Conservation (phyloP, 2,329 filamentous ascomycete species). For the Pleurostoma richardsiae region DNA sequence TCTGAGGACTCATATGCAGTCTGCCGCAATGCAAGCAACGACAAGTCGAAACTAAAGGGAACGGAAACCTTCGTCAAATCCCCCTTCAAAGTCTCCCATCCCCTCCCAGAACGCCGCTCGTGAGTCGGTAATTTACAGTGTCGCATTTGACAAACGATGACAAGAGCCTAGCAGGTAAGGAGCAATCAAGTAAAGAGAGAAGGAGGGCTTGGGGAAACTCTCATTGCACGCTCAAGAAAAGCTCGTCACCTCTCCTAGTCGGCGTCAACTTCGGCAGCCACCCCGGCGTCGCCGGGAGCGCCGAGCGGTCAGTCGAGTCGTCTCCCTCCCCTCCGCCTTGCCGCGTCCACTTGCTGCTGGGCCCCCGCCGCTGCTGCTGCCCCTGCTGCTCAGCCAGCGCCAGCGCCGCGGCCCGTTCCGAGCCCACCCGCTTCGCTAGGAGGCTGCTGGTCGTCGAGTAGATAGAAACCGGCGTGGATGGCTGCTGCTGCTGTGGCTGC, state of each 20-base stretch:
- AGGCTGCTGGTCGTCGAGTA: slow-evolving; percentile 31
- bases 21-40: too few species aligned
- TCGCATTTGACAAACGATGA: too few species aligned
- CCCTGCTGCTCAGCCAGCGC: slow-evolving; percentile 21
- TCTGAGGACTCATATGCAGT: too few species aligned
- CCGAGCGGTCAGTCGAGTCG: slow-evolving; percentile 6
- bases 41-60: too few species aligned
- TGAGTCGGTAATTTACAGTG: too few species aligned
- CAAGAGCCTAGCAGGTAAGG: too few species aligned
- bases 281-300: slow-evolving; percentile 42
- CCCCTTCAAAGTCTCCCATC: too few species aligned
- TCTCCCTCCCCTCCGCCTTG: background rate
- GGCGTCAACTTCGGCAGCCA: slow-evolving; percentile 65
- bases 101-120: too few species aligned
- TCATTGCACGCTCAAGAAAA: slow-evolving; percentile 54
- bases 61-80: too few species aligned
- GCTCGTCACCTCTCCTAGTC: slow-evolving; percentile 59
- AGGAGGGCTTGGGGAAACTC: background rate
- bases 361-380: slow-evolving; percentile 13
- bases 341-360: slow-evolving; percentile 15
- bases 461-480: slow-evolving; percentile 15
- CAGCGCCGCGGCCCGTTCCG: slow-evolving; percentile 42
- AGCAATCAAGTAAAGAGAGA: background rate
- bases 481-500: slow-evolving; percentile 9
- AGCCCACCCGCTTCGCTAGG: slow-evolving; percentile 47